Conservation (phyloP, 768 basidiomycete species). For the Tylopilus cervinicoccineus region DNA sequence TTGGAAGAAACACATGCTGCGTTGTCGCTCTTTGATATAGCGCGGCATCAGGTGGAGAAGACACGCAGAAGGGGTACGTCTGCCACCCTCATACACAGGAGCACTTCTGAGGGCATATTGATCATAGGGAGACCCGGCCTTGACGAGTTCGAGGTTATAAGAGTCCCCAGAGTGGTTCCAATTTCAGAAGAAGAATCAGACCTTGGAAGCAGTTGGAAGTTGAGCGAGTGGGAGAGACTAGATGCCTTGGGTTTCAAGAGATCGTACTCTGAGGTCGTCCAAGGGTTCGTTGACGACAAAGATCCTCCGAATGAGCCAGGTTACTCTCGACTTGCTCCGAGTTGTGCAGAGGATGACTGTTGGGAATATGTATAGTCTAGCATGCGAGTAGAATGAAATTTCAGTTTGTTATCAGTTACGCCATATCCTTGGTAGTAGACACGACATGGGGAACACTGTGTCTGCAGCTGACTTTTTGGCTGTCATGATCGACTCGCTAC, state of each 20-base stretch:
- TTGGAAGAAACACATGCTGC: background rate
- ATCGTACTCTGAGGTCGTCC: constrained; percentile 24
- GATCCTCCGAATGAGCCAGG: background rate
- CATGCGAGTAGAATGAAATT: background rate
- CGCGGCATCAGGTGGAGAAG: background rate
- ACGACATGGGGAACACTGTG: no score
- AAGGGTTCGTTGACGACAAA: constrained; percentile 1
- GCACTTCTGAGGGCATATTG: background rate
- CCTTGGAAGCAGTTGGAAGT: constrained; percentile 1
- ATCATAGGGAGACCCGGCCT: constrained; percentile 10
- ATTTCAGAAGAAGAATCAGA: constrained; percentile 10
- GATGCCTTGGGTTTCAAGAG: constrained; percentile 12
- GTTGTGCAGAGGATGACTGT: constrained; percentile 7
- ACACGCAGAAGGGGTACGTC: constrained; percentile 14
- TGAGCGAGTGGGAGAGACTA: constrained; percentile 23
- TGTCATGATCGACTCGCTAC: no score
- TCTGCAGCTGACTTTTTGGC: no score
- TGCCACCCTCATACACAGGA: background rate
- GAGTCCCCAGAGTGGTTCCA: constrained; percentile 16
- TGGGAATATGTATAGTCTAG: constrained; percentile 14
- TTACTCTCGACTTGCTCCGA: background rate
- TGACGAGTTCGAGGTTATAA: constrained; percentile 23
- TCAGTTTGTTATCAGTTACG: no score
- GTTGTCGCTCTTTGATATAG: constrained; percentile 10
- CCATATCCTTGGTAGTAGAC: no score